Conservation (phyloP, 2,329 filamentous ascomycete genomes). For the Pestalotiopsis sp. region DNA sequence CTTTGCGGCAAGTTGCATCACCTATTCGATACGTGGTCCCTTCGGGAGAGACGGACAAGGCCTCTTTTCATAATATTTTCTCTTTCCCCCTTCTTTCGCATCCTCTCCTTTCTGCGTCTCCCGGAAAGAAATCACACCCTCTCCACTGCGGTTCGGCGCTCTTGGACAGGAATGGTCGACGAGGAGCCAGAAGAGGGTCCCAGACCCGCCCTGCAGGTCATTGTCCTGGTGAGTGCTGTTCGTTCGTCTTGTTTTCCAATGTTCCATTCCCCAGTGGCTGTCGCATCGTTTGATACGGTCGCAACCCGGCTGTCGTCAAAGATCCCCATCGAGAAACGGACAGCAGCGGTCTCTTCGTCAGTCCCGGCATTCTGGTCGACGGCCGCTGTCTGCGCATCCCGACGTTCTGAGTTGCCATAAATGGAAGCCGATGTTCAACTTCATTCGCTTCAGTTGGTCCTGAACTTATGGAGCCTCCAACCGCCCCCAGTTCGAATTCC, state of each 20-base stretch:
- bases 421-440: neutral
- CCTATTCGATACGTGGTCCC: neutral
- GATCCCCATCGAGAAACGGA: neutral
- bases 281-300: neutral
- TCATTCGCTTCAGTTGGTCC: conserved; percentile 1
- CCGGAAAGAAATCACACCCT: neutral
- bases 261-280: neutral
- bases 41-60: neutral
- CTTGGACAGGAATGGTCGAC: conserved; percentile 20
- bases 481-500: neutral
- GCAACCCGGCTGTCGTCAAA: neutral
- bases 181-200: conserved; percentile 22
- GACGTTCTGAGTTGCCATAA: neutral
- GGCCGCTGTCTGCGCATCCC: neutral
- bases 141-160: neutral
- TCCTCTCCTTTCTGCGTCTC: neutral
- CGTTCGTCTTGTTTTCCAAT: neutral
- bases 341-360: neutral
- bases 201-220: conserved; percentile 68
- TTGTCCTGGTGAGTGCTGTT: conserved; percentile 66
- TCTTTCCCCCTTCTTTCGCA: neutral
- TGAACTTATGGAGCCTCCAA: neutral
- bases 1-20: neutral
- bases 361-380: neutral
- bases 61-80: neutral